Base-by-base conservation (phyloP, 768 basidiomycete species). In the Roridomyces roridus region DNA sequence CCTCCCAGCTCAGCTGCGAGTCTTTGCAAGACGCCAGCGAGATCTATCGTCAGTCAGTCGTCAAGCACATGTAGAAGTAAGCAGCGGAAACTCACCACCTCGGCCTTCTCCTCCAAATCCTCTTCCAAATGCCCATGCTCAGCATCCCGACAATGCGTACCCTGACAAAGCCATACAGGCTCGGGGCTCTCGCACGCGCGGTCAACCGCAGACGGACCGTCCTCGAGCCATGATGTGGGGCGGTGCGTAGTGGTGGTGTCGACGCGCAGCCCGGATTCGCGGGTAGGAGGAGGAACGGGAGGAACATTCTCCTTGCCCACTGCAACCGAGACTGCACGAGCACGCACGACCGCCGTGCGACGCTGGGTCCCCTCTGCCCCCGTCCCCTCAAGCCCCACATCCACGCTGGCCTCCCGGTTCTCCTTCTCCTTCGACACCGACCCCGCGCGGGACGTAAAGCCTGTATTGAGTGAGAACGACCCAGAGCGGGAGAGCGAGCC, bases 11-110 rank as follows among this genome's bases (percentile, higher is more conserved):
- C 10, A 57, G 21, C 34, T 62, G 55, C 26, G 42, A 34, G 37
- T 62, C 60, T 29, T 62, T 57, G 39, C 60, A 62, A 15, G 60
- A 57, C 12, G 55, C 55, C 20, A 62, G 47, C 11, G 60, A 62
- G 31, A 62, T 57, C 59, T 60, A 24, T 12, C 4, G 26, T n/a
- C n/a, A n/a, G n/a, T n/a, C n/a, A n/a, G n/a, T n/a, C n/a, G n/a
- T n/a, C n/a, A n/a, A n/a, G n/a, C n/a, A n/a, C n/a, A n/a, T n/a
- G n/a, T n/a, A n/a, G n/a, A n/a, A n/a, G 35, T 18, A 29, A 18
- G 34, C 35, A 23, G 12, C 5, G 14, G 23, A 25, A 26, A 55
- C 55, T 46, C 35, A 57, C 60, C 40, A 57, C 60, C 2, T 54
- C 51, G 31, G 60, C 55, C 44, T 28, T 21, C 2, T 46, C 51